phyloP scores from a whole-genome alignment of 768 basidiomycete species.

The Amanita phalloides region DNA sequence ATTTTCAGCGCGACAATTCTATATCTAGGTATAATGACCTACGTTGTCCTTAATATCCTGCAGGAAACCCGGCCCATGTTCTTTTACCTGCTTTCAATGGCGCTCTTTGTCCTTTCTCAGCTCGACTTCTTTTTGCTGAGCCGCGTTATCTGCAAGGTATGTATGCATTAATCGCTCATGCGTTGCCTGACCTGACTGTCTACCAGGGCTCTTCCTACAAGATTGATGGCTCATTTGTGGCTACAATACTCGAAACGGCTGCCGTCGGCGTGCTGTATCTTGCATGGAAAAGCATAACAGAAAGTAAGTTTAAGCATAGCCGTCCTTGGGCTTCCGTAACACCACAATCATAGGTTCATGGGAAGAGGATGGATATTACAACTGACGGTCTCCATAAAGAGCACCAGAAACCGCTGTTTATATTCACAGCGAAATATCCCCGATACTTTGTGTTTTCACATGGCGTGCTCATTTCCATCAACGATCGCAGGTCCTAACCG shows the following conservation, averaged over 20 bases:
- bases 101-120: constrained; percentile 73
- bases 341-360: not conserved
- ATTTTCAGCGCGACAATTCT: constrained; percentile 19
- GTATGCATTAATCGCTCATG: not conserved
- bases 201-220: constrained; percentile 47
- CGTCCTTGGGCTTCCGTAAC: not conserved
- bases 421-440: not conserved
- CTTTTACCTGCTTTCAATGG: constrained; percentile 64
- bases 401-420: not conserved
- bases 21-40: constrained; percentile 70
- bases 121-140: constrained; percentile 76
- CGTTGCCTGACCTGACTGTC: too few relatives aligned
- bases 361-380: constrained; percentile 2
- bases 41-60: constrained; percentile 67
- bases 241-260: constrained; percentile 75
- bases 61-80: constrained; percentile 73
- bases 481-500: too few relatives aligned
- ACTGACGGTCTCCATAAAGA: not conserved
- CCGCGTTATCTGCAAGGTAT: constrained; percentile 60
- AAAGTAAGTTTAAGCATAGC: constrained; percentile 40
- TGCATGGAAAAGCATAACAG: constrained; percentile 86
- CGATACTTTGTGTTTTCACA: too few relatives aligned
- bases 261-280: constrained; percentile 57
- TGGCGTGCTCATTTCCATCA: too few relatives aligned
- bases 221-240: constrained; percentile 82